Evolutionary conservation across 2,329 filamentous ascomycete species (phyloP).

Genomic region (Ilyonectria robusta): DNA sequence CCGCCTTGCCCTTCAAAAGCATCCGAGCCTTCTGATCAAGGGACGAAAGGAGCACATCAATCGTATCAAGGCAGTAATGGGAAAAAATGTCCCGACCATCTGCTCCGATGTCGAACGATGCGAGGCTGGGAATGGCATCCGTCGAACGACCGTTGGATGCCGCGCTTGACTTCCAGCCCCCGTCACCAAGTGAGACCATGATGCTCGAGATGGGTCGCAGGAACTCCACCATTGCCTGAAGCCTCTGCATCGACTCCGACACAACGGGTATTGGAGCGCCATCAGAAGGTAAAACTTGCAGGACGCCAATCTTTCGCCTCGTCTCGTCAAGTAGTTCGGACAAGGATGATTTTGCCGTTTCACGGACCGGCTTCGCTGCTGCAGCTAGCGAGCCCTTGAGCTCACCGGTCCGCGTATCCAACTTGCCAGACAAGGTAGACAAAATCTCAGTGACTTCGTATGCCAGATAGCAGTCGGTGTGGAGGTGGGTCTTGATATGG

Average conservation of each 20-base stretch:
- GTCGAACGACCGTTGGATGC: conserved; percentile 68
- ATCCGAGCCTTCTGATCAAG: conserved; percentile 81
- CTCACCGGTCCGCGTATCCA: conserved; percentile 88
- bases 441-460: conserved; percentile 97
- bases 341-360: conserved; percentile 91
- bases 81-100: conserved; percentile 91
- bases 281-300: conserved; percentile 81
- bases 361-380: conserved; percentile 88
- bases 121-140: conserved; percentile 78
- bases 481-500: conserved; percentile 88
- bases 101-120: conserved; percentile 88
- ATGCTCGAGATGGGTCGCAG: conserved; percentile 89
- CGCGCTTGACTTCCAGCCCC: conserved; percentile 81
- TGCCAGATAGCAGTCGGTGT: conserved; percentile 93
- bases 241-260: conserved; percentile 85
- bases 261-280: conserved; percentile 85
- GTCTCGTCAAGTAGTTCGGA: conserved; percentile 88
- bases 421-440: conserved; percentile 80
- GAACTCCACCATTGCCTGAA: conserved; percentile 91
- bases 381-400: conserved; percentile 87
- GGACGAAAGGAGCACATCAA: conserved; percentile 82
- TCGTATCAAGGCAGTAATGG: conserved; percentile 90
- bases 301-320: conserved; percentile 74
- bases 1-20: conserved; percentile 82
- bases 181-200: conserved; percentile 92